A percentile compares a stretch with the other conserved stretches of the same genome.
Evolutionary conservation across 768 basidiomycete species (phyloP).

Genomic region (Hydnomerulius pinastri): DNA sequence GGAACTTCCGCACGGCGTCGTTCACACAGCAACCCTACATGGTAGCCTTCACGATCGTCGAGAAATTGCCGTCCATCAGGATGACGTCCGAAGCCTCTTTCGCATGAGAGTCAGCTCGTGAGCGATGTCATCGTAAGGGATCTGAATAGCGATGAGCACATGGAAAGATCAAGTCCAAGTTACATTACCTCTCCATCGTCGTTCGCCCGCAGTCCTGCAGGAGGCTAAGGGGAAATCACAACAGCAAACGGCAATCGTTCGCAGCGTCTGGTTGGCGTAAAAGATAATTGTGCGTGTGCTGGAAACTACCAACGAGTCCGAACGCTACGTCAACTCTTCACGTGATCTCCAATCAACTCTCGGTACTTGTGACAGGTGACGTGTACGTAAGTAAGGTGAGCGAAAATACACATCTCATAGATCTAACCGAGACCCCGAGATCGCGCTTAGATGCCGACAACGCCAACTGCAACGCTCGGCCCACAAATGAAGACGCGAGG

Average conservation of each 20-base stretch:
- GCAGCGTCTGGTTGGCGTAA: constrained; percentile 89
- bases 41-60: constrained; percentile 91
- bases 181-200: constrained; percentile 52
- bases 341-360: no score
- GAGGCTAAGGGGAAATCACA: constrained; percentile 86
- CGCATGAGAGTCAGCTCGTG: constrained; percentile 80
- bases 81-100: constrained; percentile 98
- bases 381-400: no score
- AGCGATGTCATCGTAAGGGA: constrained; percentile 65
- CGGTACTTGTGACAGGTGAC: no score
- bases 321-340: no score
- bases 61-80: constrained; percentile 93
- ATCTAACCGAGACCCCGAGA: no score
- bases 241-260: constrained; percentile 91
- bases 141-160: constrained; percentile 36
- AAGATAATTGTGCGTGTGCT: constrained; percentile 88
- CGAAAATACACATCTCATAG: no score
- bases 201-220: constrained; percentile 40
- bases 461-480: no score
- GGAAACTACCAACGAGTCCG: no score
- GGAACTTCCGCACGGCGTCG: constrained; percentile 94
- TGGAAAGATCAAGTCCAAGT: neutral
- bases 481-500: no score
- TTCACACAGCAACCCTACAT: constrained; percentile 97
- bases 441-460: no score